phyloP scores from a whole-genome alignment of 2,329 filamentous ascomycete genomes.

The Davidsoniella eucalypti region DNA sequence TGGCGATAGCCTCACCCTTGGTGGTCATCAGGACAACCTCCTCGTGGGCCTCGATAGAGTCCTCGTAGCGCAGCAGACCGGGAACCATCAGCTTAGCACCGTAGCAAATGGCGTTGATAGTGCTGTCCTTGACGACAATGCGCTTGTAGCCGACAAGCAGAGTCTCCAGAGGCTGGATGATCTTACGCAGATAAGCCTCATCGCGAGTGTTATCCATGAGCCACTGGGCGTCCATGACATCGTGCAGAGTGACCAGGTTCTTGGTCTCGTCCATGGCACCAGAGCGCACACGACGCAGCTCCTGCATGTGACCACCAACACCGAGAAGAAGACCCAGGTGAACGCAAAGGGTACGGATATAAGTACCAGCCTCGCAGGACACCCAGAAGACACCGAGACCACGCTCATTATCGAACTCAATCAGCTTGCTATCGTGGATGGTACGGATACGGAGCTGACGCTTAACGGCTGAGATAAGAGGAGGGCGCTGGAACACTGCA shows the following conservation, averaged over 20 bases:
- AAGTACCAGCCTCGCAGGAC: slow-evolving; percentile 90
- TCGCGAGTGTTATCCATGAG: slow-evolving; percentile 89
- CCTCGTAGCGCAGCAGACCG: slow-evolving; percentile 79
- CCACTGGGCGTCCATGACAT: slow-evolving; percentile 84
- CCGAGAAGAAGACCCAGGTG: slow-evolving; percentile 63
- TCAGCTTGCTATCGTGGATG: slow-evolving; percentile 90
- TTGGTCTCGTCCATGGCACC: slow-evolving; percentile 90
- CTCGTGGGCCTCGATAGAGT: slow-evolving; percentile 82
- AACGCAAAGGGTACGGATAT: slow-evolving; percentile 95
- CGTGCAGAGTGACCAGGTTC: slow-evolving; percentile 78
- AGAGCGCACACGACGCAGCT: slow-evolving; percentile 81
- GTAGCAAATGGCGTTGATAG: slow-evolving; percentile 92
- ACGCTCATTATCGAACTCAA: slow-evolving; percentile 96
- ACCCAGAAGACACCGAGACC: slow-evolving; percentile 99
- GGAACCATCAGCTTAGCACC: slow-evolving; percentile 98
- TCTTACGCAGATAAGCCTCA: slow-evolving; percentile 77
- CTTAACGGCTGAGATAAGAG: slow-evolving; percentile 97
- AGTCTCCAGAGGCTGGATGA: slow-evolving; percentile 85
- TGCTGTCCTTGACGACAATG: slow-evolving; percentile 74
- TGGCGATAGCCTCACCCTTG: slow-evolving; percentile 94
- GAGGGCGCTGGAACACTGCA: slow-evolving; percentile 54
- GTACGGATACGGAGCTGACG: slow-evolving; percentile 95
- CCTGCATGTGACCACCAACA: slow-evolving; percentile 96
- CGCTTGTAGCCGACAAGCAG: slow-evolving; percentile 89
- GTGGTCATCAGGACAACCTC: slow-evolving; percentile 97